These are phyloP conservation scores for Hanseniaspora taiwanica DNA, from an alignment of 805 yeast species.

Conservation along the genomic window DNA sequence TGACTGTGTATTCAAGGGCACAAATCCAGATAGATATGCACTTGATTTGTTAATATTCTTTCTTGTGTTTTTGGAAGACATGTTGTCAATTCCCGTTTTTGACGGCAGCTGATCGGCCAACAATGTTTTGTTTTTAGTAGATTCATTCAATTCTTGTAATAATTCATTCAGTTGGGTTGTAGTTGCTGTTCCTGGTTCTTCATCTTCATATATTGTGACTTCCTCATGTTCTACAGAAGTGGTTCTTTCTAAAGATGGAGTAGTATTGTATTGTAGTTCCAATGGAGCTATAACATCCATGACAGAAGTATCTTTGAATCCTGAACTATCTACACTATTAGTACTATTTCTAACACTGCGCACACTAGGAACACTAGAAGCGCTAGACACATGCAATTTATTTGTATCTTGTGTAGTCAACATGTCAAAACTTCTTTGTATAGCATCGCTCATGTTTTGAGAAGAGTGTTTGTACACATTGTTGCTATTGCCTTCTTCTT, in stretches of 20 bases:
- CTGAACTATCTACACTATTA: too few relatives aligned
- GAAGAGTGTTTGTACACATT: background rate
- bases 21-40: conserved; percentile 22
- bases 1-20: too few relatives aligned
- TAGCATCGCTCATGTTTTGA: too few relatives aligned
- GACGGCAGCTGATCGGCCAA: background rate
- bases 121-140: background rate
- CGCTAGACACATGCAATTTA: background rate
- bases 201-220: background rate
- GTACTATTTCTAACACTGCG: too few relatives aligned
- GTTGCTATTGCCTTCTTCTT: background rate
- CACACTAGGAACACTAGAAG: background rate
- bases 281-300: background rate
- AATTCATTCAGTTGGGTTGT: background rate
- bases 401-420: background rate
- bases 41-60: conserved; percentile 19
- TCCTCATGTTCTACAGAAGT: background rate
- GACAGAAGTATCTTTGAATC: too few relatives aligned
- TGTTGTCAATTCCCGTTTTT: background rate
- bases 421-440: conserved; percentile 5
- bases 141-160: background rate
- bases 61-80: background rate
- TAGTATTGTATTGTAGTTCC: background rate
- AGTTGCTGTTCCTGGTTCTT: background rate
- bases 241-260: background rate